Conservation (phyloP, 2,329 filamentous ascomycete genomes). For the Colletotrichum truncatum region DNA sequence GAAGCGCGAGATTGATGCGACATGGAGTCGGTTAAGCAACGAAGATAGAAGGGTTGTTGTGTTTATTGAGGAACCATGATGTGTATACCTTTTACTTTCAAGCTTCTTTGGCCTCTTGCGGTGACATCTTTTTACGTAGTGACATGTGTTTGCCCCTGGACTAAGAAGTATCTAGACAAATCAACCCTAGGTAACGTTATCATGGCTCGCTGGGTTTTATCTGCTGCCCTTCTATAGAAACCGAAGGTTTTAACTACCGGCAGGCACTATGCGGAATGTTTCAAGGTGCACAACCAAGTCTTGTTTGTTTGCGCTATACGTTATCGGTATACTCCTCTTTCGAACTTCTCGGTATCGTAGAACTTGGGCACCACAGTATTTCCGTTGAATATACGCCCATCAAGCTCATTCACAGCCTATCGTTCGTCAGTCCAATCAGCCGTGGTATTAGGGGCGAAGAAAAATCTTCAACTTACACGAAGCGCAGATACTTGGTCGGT, state of each 20-base stretch:
- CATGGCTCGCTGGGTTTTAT: neutral
- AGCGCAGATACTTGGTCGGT: slow-evolving; percentile 85
- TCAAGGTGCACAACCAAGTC: too few species aligned
- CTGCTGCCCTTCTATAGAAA: too few species aligned
- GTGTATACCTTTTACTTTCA: slow-evolving; percentile 17
- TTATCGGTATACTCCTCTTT: slow-evolving; percentile 67
- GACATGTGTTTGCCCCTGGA: too few species aligned
- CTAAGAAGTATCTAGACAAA: too few species aligned
- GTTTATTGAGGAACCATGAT: slow-evolving; percentile 28
- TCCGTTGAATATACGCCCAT: slow-evolving; percentile 88
- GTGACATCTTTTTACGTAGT: neutral
- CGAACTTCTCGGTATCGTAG: slow-evolving; percentile 85
- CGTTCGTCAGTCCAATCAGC: neutral
- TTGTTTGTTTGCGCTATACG: neutral
- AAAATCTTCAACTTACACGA: slow-evolving; percentile 75
- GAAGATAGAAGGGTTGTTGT: slow-evolving; percentile 26
- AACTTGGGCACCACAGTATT: slow-evolving; percentile 85
- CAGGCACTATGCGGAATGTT: too few species aligned
- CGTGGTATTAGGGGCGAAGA: too few species aligned
- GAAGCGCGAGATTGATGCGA: slow-evolving; percentile 8
- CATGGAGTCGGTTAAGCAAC: slow-evolving; percentile 17
- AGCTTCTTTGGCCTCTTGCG: neutral
- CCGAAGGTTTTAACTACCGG: too few species aligned
- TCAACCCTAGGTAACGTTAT: too few species aligned
- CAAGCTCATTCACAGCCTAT: slow-evolving; percentile 87